Conservation (phyloP, 2,329 filamentous ascomycete genomes). For the Epichloe glyceriae region DNA sequence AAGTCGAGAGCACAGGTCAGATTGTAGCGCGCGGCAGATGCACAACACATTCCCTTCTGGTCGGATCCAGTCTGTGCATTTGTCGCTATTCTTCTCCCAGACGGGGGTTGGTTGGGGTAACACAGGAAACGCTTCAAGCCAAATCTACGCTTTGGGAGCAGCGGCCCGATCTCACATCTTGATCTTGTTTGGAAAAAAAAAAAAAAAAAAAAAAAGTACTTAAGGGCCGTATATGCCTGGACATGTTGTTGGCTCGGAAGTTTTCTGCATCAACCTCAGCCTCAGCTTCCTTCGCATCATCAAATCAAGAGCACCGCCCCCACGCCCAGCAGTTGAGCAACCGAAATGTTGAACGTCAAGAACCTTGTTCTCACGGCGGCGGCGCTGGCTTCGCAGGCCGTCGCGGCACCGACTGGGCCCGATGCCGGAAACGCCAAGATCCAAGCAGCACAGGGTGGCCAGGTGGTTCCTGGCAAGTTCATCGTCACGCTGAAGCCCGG, state of each 20-base stretch:
- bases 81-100: too few relatives aligned
- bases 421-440: conserved; percentile 5
- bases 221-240: background rate
- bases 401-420: conserved; percentile 11
- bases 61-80: background rate
- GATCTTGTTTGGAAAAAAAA: too few relatives aligned
- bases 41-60: too few relatives aligned
- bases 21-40: too few relatives aligned
- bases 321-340: background rate
- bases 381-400: conserved; percentile 12
- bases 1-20: too few relatives aligned
- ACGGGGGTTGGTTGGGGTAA: too few relatives aligned
- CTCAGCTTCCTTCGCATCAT: background rate
- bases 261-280: background rate
- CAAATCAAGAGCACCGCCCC: conserved; percentile 1
- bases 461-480: conserved; percentile 31
- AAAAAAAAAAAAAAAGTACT: too few relatives aligned
- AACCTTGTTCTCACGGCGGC: conserved; percentile 13
- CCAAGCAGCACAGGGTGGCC: conserved; percentile 1
- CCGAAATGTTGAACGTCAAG: conserved; percentile 18
- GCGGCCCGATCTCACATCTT: background rate
- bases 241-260: background rate
- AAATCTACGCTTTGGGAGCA: background rate
- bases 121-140: too few relatives aligned
- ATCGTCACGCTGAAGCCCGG: conserved; percentile 49